Base-by-base conservation (phyloP, 164 flowering plant species). In the Platanus orientalis region DNA sequence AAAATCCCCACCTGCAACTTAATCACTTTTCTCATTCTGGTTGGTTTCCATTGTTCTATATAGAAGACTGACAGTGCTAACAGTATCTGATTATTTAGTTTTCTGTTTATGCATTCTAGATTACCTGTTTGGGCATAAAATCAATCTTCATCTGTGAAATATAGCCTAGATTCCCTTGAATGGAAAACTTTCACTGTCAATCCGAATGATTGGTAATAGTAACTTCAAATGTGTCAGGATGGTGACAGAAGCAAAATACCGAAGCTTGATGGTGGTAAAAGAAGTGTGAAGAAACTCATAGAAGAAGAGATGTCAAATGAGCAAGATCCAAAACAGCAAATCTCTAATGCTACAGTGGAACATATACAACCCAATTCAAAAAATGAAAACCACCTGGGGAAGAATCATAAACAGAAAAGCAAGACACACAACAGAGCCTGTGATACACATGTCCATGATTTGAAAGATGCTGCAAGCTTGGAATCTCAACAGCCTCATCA, bases 201-300 rank as follows among this genome's bases (percentile, higher is more conserved):
- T 36, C 9, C 42, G 12, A 7, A 1, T 36, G 12, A 3, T 36
- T 14, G 12, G 9, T 36, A 36, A 34, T 11, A 57, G 51, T 25
- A 9, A 20, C 60, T 23, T 20, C 14, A 32, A 52, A 57, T 57
- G 56, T 70, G 66, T 60, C 80, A 86, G 93, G 85, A 70, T 57
- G 73, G 25, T 60, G 76, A 73, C 44, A 76, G 74, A 61, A n/a
- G n/a, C n/a, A 74, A 34, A 45, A 54, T n/a, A 20, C 60, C 40
- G 36, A 59, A 51, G 42, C 32, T 68, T 62, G 80, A 66, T 53
- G 36, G 45, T 60, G 58, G 55, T 47, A 82, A 77, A 68, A 82
- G 84, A 64, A 90, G 95, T 66, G 84, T 89, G 56, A 90, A 90
- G 76, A 78, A 76, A 64, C 90, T 90, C 36, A 87, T 89, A 63